Conservation (phyloP, 73 alveolate genomes). For the Paramecium sonneborni region DNA sequence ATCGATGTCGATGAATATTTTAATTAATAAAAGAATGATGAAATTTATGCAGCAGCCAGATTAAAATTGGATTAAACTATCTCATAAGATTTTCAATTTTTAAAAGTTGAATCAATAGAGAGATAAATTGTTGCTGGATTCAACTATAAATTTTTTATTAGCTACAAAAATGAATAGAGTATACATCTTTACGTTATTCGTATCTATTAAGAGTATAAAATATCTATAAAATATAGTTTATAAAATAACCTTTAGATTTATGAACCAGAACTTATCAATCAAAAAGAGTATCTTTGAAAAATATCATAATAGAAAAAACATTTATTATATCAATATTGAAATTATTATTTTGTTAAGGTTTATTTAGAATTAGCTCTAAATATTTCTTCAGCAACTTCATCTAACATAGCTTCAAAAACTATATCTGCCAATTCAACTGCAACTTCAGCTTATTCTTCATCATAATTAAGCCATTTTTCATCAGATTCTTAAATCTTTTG, state of each 20-base stretch:
- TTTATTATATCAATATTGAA: not conserved
- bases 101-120: not conserved
- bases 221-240: not conserved
- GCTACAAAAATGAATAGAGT: not conserved
- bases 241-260: not conserved
- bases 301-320: not conserved
- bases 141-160: not conserved
- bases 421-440: conserved; percentile 66
- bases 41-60: not conserved
- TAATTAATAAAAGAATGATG: not conserved
- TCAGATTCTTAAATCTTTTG: conserved; percentile 27
- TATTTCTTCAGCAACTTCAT: conserved; percentile 64
- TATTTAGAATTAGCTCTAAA: not conserved
- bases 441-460: conserved; percentile 71
- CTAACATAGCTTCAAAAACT: conserved; percentile 61
- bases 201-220: not conserved
- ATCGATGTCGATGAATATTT: not conserved
- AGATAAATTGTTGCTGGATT: not conserved
- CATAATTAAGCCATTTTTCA: conserved; percentile 69
- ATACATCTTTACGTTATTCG: not conserved
- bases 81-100: not conserved
- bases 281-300: not conserved
- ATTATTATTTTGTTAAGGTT: not conserved
- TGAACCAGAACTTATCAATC: not conserved
- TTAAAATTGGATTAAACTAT: not conserved